Conservation (phyloP, 768 basidiomycete species). For the Scleroderma bovista region DNA sequence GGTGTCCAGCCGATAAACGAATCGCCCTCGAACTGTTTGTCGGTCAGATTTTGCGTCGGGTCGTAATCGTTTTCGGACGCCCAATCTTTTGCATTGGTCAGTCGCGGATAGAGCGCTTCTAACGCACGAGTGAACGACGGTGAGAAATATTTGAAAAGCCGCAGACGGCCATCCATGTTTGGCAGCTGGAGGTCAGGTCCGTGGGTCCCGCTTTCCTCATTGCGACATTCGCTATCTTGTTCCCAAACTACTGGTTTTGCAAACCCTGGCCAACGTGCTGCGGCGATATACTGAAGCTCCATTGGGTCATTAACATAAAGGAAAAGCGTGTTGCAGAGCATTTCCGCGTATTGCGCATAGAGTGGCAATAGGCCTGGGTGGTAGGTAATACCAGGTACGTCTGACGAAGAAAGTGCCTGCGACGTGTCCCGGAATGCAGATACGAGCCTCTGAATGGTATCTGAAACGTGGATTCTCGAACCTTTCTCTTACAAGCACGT, state of each 20-base stretch:
- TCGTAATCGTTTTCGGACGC: slow-evolving; percentile 46
- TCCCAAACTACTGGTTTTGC: slow-evolving; percentile 61
- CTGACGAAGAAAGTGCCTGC: background rate
- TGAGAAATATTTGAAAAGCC: slow-evolving; percentile 58
- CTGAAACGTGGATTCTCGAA: slow-evolving; percentile 14
- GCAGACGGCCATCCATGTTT: slow-evolving; percentile 56
- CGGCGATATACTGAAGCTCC: slow-evolving; percentile 71
- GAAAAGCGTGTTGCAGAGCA: slow-evolving; percentile 55
- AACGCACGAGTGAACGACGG: slow-evolving; percentile 57
- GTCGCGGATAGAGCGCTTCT: slow-evolving; percentile 63
- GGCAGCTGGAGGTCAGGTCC: slow-evolving; percentile 34
- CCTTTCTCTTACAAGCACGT: background rate
- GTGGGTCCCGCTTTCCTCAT: slow-evolving; percentile 18
- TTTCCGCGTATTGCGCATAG: slow-evolving; percentile 57
- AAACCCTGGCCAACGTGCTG: slow-evolving; percentile 79
- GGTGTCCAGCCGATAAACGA: slow-evolving; percentile 4
- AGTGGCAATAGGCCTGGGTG: slow-evolving; percentile 52
- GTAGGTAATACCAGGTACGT: slow-evolving; percentile 32
- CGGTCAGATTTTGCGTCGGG: background rate
- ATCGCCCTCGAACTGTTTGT: slow-evolving; percentile 1
- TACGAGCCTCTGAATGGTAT: slow-evolving; percentile 32
- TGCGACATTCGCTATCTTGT: slow-evolving; percentile 18
- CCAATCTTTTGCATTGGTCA: slow-evolving; percentile 62
- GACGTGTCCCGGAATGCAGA: slow-evolving; percentile 31
- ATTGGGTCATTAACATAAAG: slow-evolving; percentile 61